A percentile compares a stretch with the other conserved stretches of the same genome.
These are phyloP conservation scores for Penicillium sp. DNA, from an alignment of 2,329 filamentous ascomycete genomes.

Conservation along the genomic window DNA sequence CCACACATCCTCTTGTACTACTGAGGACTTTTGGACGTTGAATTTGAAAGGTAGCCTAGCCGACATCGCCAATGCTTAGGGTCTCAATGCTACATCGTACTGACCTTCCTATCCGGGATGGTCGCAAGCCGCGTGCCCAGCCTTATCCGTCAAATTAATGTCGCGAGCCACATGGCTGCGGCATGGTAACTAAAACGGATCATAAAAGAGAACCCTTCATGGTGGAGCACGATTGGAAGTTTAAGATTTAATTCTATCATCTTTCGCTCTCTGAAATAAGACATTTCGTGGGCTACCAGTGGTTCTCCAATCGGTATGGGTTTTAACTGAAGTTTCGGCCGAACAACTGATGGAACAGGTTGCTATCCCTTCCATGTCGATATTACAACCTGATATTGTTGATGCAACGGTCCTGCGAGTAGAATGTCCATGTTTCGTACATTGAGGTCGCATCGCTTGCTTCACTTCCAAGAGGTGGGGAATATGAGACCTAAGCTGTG, in stretches of 20 bases:
- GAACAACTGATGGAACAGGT: neutral
- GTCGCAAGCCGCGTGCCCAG: neutral
- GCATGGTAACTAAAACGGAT: neutral
- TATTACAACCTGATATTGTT: neutral
- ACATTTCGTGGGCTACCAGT: neutral
- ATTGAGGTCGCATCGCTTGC: neutral
- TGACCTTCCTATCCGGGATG: constrained; percentile 13
- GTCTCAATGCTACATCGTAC: neutral
- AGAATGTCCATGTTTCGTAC: neutral
- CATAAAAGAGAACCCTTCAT: neutral
- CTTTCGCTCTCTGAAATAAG: neutral
- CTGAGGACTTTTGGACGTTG: neutral
- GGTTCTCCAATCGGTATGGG: neutral
- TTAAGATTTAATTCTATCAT: neutral
- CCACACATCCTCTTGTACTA: neutral
- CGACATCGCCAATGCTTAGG: neutral
- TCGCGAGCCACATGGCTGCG: neutral
- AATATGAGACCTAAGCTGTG: neutral
- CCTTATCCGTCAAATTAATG: neutral
- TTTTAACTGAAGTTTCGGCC: neutral
- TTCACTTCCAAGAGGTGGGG: neutral
- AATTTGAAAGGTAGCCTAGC: neutral
- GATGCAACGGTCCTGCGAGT: neutral
- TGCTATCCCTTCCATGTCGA: too few relatives aligned
- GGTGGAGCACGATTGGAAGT: neutral